phyloP scores from a whole-genome alignment of 805 yeast genomes.

The Grigorovia humatica region DNA sequence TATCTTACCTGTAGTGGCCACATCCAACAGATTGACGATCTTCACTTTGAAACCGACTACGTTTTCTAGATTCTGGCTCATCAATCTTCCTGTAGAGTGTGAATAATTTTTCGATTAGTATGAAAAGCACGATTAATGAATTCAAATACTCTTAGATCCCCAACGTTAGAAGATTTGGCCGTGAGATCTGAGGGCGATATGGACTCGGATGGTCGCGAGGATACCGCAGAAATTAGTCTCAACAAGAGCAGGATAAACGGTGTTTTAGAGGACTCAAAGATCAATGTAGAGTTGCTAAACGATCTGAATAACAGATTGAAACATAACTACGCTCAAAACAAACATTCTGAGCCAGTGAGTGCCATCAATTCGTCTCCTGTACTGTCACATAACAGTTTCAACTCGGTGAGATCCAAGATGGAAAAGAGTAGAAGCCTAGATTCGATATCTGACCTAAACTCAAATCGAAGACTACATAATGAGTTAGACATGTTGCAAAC shows the following conservation, averaged over 20 bases:
- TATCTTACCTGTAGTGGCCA: constrained; percentile 48
- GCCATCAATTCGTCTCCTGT: background rate
- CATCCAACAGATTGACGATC: constrained; percentile 50
- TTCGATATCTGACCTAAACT: background rate
- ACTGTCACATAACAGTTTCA: background rate
- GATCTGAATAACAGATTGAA: background rate
- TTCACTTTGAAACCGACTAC: constrained; percentile 39
- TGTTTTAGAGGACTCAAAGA: background rate
- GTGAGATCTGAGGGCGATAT: background rate
- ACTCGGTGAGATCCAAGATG: background rate
- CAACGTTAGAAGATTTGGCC: background rate
- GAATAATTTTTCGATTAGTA: background rate
- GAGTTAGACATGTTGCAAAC: background rate
- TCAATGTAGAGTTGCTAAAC: background rate
- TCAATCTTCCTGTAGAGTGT: constrained; percentile 2
- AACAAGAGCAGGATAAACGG: background rate
- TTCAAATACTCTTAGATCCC: background rate
- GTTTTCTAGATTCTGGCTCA: constrained; percentile 24
- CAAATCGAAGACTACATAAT: background rate
- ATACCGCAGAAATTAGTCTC: background rate
- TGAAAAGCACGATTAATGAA: background rate
- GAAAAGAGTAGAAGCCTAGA: background rate
- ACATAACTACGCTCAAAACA: background rate
- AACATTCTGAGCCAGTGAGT: background rate
- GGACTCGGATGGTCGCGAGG: background rate